phyloP scores from a whole-genome alignment of 2,329 filamentous ascomycete species.

The Ramularia collo-cygni region DNA sequence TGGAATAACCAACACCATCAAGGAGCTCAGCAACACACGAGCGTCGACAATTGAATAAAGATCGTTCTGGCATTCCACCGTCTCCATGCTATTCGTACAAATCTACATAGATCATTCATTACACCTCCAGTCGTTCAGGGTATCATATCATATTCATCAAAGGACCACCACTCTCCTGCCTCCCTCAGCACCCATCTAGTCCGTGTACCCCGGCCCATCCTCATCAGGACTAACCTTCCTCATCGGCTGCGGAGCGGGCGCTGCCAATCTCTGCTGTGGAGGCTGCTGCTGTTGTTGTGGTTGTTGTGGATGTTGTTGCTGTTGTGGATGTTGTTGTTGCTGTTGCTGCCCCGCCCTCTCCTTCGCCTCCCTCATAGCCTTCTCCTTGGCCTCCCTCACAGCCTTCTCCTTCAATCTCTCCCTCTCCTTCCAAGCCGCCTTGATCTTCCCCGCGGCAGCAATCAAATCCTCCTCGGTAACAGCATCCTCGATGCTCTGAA shows the following conservation, averaged over 20 bases:
- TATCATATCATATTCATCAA: background rate
- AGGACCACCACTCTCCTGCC: background rate
- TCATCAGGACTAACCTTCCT: constrained; percentile 3
- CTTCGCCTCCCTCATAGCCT: constrained; percentile 13
- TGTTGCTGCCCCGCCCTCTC: constrained; percentile 11
- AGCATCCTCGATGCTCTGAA: constrained; percentile 80
- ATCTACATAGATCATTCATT: too few species aligned
- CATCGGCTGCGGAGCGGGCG: too few species aligned
- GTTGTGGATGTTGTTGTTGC: too few species aligned
- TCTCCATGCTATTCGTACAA: too few species aligned
- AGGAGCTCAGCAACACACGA: too few species aligned
- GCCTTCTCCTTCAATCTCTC: constrained; percentile 21
- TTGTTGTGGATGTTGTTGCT: constrained; percentile 14
- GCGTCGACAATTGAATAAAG: too few species aligned
- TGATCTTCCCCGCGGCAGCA: constrained; percentile 61
- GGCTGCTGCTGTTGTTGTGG: constrained; percentile 9
- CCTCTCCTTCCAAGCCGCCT: constrained; percentile 70
- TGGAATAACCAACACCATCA: too few species aligned
- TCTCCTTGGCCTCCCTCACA: constrained; percentile 13
- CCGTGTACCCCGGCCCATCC: constrained; percentile 20
- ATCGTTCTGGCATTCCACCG: too few species aligned
- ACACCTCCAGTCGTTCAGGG: background rate
- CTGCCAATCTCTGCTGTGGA: too few species aligned
- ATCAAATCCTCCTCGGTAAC: constrained; percentile 79
- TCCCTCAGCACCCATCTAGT: constrained; percentile 5